Percentiles rank a stretch among this genome's conserved stretches.
Conservation (phyloP, 2,329 filamentous ascomycete genomes). For the Fusarium nanum region DNA sequence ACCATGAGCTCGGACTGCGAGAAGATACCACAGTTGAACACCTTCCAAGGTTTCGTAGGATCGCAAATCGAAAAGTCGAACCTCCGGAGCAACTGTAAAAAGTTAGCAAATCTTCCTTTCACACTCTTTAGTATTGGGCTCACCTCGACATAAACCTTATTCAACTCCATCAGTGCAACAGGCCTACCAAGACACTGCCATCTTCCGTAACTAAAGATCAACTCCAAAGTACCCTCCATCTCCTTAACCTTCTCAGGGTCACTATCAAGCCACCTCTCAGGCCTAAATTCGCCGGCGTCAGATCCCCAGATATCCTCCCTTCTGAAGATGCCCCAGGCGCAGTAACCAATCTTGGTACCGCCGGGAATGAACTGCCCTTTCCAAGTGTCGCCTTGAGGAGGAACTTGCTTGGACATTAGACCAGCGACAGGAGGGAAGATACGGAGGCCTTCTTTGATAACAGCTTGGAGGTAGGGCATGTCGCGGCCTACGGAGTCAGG, state of each 20-base stretch:
- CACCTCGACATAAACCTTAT: conserved; percentile 57
- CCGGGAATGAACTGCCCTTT: conserved; percentile 50
- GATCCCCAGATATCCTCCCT: conserved; percentile 51
- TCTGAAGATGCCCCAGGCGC: conserved; percentile 52
- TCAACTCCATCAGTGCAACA: conserved; percentile 55
- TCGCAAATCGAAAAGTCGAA: conserved; percentile 50
- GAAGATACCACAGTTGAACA: conserved; percentile 49
- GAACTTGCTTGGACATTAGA: conserved; percentile 53
- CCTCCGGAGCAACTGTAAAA: conserved; percentile 45
- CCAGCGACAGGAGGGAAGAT: conserved; percentile 53
- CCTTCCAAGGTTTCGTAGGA: conserved; percentile 49
- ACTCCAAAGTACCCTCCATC: conserved; percentile 54
- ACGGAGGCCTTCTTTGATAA: conserved; percentile 61
- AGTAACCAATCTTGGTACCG: conserved; percentile 50
- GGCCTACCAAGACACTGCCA: conserved; percentile 55
- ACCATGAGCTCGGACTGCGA: conserved; percentile 49
- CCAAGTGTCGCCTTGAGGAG: conserved; percentile 47
- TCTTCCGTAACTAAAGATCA: conserved; percentile 55
- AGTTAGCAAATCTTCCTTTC: neutral
- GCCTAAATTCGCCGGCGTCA: conserved; percentile 51
- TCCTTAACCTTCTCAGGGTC: conserved; percentile 45
- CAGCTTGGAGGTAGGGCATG: conserved; percentile 59
- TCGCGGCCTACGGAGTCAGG: conserved; percentile 50
- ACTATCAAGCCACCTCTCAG: conserved; percentile 54
- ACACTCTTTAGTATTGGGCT: accelerated